phyloP scores from a whole-genome alignment of 2,329 filamentous ascomycete genomes.

The Colletotrichum spinosum region DNA sequence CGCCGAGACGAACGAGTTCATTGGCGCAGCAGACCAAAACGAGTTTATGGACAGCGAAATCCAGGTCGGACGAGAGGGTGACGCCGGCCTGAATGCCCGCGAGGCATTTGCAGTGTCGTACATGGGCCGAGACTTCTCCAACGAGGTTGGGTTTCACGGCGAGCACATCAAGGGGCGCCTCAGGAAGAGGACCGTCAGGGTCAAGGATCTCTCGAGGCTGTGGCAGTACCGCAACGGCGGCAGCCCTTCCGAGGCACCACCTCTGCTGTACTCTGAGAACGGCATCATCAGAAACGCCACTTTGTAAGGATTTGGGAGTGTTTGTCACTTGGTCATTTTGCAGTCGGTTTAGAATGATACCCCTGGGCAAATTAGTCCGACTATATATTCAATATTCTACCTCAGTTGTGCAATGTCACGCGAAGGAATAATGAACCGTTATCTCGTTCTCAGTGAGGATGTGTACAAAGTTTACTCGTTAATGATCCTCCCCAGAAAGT shows the following conservation, averaged over 20 bases:
- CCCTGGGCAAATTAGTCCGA: neutral
- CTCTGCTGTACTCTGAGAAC: conserved; percentile 49
- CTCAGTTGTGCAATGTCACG: too few species aligned
- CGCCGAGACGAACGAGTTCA: conserved; percentile 52
- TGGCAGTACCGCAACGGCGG: conserved; percentile 73
- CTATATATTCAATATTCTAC: too few species aligned
- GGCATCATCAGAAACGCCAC: conserved; percentile 54
- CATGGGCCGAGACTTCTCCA: conserved; percentile 53
- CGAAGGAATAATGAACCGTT: too few species aligned
- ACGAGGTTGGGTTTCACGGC: conserved; percentile 54
- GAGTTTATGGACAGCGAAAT: conserved; percentile 72
- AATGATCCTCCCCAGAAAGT: too few species aligned
- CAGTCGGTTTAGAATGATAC: conserved; percentile 29
- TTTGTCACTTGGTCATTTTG: neutral
- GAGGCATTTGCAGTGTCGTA: conserved; percentile 63
- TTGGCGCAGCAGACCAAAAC: conserved; percentile 60
- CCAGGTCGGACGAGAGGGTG: conserved; percentile 56
- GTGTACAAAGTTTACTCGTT: too few species aligned
- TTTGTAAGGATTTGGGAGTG: conserved; percentile 41
- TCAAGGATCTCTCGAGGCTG: conserved; percentile 71
- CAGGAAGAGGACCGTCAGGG: conserved; percentile 54
- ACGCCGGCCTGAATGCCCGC: conserved; percentile 55
- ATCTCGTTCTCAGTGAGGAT: too few species aligned
- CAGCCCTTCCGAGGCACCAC: conserved; percentile 59
- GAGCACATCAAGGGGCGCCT: conserved; percentile 41